phyloP scores from a whole-genome alignment of 139 green algal genomes.

The Chlamydomonas incerta region DNA sequence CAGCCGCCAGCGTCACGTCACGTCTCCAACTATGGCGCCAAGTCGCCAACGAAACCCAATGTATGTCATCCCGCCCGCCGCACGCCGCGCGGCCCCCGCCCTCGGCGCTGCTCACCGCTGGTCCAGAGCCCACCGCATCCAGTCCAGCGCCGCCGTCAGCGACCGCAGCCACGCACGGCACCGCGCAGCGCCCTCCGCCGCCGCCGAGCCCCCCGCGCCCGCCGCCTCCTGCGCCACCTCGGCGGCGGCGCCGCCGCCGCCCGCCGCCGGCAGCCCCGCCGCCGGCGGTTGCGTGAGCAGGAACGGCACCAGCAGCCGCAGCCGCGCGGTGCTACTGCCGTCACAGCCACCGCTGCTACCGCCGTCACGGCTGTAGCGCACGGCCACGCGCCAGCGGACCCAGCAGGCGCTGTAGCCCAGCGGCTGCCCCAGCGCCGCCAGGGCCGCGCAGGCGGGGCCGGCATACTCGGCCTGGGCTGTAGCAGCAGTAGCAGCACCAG shows the following conservation, averaged over 20 bases:
- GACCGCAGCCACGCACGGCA: neutral
- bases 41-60: too few relatives aligned
- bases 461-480: too few relatives aligned
- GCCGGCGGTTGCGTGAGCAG: neutral
- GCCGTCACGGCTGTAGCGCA: too few relatives aligned
- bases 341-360: neutral
- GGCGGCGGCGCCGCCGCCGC: too few relatives aligned
- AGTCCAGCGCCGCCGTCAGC: slow-evolving; percentile 26
- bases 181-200: neutral
- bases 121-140: slow-evolving; percentile 9
- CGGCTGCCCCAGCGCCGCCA: too few relatives aligned
- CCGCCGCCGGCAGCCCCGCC: neutral
- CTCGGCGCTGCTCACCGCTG: slow-evolving; percentile 18
- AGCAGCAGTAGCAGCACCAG: too few relatives aligned
- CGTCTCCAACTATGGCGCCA: too few relatives aligned
- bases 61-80: too few relatives aligned
- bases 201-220: neutral
- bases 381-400: neutral
- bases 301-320: neutral
- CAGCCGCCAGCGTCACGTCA: too few relatives aligned
- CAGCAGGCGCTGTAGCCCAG: slow-evolving; percentile 21
- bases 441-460: too few relatives aligned
- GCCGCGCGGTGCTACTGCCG: neutral
- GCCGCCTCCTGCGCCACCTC: neutral
- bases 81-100: neutral